Evolutionary conservation across 2,329 filamentous ascomycete species (phyloP), one percentile per base, ranked within the genome.

Genomic region (Cladophialophora psammophila): DNA sequence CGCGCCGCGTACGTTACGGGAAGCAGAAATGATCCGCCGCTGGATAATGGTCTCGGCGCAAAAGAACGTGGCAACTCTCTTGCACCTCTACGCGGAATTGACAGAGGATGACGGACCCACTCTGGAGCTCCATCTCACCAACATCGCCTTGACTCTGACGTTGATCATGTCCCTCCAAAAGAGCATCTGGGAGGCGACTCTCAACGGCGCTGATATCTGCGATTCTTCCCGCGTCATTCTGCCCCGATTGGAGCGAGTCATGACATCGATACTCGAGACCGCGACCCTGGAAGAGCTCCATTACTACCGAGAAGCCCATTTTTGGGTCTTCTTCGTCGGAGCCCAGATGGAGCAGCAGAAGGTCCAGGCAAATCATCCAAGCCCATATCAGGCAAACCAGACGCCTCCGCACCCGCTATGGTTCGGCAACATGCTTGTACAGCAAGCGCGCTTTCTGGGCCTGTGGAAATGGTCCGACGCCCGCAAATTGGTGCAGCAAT

Each of bases 151-250:
- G 45, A 50, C 45, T 26, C 20, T 50, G 18, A 26, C 45, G 18
- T 50, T 50, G 45, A 50, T 50, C 45, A 50, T 50, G 45, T 20
- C 45, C 45, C 18, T 26, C 18, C 45, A 50, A 50, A 50, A 50
- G 45, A 50, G 45, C 45, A 20, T 50, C 6, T 50, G 45, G 45
- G 45, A 50, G 2, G 45, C 45, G 2, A 10, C 12, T 4, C 18
- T 50, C 45, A 26, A 50, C 18, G 45, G 45, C 45, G 5, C 9
- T 12, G 45, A 50, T 26, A 50, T 50, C 45, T 50, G 45, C n/a
- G 45, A 50, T 20, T 50, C 45, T 13, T 26, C 18, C 15, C 45
- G 45, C 1, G 18, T 26, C 8, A 26, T 50, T 20, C 3, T 50
- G 18, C 45, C 45, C 10, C 45, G 45, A 20, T 26, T 50, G 45